Evolutionary conservation across 345 rosid genomes (phyloP), one percentile per base, ranked within the genome.

Genomic region (Camelina sativa): DNA sequence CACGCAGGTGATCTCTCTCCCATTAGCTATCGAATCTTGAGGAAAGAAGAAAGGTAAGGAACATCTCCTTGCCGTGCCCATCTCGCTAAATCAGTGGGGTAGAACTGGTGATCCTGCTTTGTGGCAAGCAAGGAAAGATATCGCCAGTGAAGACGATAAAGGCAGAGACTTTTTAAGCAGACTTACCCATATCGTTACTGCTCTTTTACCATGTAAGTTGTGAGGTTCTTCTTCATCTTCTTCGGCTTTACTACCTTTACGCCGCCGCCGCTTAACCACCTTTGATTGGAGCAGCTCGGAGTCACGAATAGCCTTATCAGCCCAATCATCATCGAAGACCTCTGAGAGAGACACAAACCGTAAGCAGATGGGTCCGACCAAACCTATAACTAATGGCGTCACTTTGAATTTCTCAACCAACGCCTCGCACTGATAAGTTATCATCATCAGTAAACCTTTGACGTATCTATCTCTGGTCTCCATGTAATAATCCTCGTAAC

Each of bases 401-500:
- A 71, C 91, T 8, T 75, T 78, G 19, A 89, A 84, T 69, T 83
- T 81, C 53, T 83, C 83, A 13, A 85, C 93, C 63, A 93, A 73
- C 16, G 92, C 86, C 76, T 86, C 93, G 40, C 93, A 91, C 66
- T 93, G 96, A 64, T 80, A 72, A 72, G 83, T 86, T 81, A 93
- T 69, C 88, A 89, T 86, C 82, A 83, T 69, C 75, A 86, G 88
- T 81, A 93, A 19, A 43, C 96, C 97, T 82, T 85, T 73, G 48
- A 86, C 85, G 70, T 93, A 90, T 81, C 89, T 81, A 52, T 83
- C 82, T 83, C 91, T 90, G 23, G 83, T 84, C 82, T 90, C 96
- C 20, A 74, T 63, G 76, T 84, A 88, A 73, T 82, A 93, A 52
- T 84, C 88, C 85, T 85, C 90, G 58, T 82, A 81, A 1, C 41